A percentile compares a stretch with the other conserved stretches of the same genome.
Evolutionary conservation across 176 grass and related monocot species (phyloP).

Genomic region (Aegilops tauschii): DNA sequence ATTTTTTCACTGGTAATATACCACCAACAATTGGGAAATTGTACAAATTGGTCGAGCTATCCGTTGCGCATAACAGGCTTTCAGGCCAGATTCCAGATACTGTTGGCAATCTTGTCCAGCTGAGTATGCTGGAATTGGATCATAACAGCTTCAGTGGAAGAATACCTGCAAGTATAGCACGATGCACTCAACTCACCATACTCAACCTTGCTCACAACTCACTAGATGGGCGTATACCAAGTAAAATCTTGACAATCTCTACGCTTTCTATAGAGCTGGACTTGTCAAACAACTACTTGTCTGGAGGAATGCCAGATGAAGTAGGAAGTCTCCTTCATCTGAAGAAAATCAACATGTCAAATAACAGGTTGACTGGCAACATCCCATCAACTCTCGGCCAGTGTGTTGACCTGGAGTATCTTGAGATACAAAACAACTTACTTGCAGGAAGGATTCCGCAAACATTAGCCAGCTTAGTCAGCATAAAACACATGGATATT

Average conservation of each 20-base stretch:
- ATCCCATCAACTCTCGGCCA: constrained; percentile 40
- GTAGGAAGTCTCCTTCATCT: constrained; percentile 48
- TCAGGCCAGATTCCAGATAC: constrained; percentile 37
- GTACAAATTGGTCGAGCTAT: constrained; percentile 9
- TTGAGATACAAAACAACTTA: constrained; percentile 50
- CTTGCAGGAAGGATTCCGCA: constrained; percentile 51
- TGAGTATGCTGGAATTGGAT: constrained; percentile 36
- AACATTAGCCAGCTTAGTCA: constrained; percentile 22
- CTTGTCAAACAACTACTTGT: constrained; percentile 56
- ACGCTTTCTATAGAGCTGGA: constrained; percentile 32
- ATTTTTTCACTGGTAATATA: constrained; percentile 46
- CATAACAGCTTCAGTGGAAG: constrained; percentile 44
- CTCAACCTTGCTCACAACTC: constrained; percentile 61
- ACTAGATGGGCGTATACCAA: constrained; percentile 50
- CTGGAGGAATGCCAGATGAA: constrained; percentile 37
- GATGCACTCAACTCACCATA: constrained; percentile 9
- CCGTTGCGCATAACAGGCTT: constrained; percentile 34
- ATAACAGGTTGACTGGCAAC: constrained; percentile 38
- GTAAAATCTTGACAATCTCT: constrained; percentile 24
- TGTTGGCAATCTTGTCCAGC: constrained; percentile 38
- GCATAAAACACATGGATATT: constrained; percentile 47
- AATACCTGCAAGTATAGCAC: constrained; percentile 38
- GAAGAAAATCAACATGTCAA: constrained; percentile 26
- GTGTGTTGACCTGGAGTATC: constrained; percentile 42
- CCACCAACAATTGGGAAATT: constrained; percentile 48